Percentiles rank a stretch among this genome's conserved stretches.
Conservation (phyloP, 2,329 filamentous ascomycete species). For the Monascus ruber region DNA sequence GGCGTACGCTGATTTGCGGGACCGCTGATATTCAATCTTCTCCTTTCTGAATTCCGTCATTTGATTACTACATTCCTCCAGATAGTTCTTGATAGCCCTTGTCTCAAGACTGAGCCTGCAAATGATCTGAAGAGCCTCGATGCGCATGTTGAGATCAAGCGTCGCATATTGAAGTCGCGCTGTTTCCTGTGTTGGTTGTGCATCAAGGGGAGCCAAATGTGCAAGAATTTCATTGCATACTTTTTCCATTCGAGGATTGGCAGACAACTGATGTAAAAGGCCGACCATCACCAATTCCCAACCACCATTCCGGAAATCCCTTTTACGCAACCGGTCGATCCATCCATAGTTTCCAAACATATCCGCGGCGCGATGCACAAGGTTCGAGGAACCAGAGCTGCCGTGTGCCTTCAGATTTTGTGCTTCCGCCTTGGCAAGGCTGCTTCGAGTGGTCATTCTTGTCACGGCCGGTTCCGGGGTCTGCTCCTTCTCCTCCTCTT, state of each 20-base stretch:
- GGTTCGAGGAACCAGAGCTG: constrained; percentile 35
- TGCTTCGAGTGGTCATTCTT: constrained; percentile 70
- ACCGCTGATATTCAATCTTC: constrained; percentile 83
- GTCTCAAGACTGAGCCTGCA: constrained; percentile 79
- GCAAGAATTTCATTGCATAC: constrained; percentile 67
- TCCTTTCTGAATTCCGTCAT: constrained; percentile 94
- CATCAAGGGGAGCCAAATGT: constrained; percentile 66
- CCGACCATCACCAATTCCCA: constrained; percentile 89
- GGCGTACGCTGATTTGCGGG: constrained; percentile 52
- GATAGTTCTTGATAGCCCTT: constrained; percentile 72
- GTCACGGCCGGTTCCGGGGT: constrained; percentile 56
- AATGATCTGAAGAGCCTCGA: constrained; percentile 70
- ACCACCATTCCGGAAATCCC: constrained; percentile 76
- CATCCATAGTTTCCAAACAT: constrained; percentile 65
- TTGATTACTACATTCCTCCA: constrained; percentile 83
- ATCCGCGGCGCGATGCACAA: constrained; percentile 52
- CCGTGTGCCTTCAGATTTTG: constrained; percentile 54
- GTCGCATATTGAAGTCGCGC: constrained; percentile 60
- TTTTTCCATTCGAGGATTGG: constrained; percentile 57
- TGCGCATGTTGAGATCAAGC: constrained; percentile 72
- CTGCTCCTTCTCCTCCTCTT: constrained; percentile 49
- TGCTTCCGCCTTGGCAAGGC: constrained; percentile 68
- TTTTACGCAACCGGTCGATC: constrained; percentile 71
- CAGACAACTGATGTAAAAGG: constrained; percentile 72
- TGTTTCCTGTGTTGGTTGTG: constrained; percentile 64